A percentile compares a stretch with the other conserved stretches of the same genome.
Conservation (phyloP, 2,329 filamentous ascomycete genomes). For the Elsinoe necatrix region DNA sequence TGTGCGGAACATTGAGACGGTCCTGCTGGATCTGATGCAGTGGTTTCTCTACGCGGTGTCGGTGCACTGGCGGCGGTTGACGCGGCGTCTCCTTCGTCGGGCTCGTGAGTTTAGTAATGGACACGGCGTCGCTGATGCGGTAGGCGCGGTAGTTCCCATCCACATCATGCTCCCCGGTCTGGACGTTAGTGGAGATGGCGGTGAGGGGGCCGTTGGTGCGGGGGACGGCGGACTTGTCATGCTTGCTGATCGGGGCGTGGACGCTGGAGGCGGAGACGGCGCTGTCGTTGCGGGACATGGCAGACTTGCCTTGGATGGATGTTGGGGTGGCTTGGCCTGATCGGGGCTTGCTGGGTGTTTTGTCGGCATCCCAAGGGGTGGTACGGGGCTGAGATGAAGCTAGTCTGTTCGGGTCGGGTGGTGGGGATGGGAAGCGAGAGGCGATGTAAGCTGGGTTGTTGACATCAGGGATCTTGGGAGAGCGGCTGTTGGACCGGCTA, state of each 20-base stretch:
- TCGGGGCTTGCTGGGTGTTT: constrained; percentile 3
- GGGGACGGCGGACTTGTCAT: constrained; percentile 18
- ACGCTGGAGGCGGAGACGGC: constrained; percentile 23
- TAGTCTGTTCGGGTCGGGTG: not conserved
- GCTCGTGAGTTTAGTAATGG: not conserved
- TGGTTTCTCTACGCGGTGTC: constrained; percentile 13
- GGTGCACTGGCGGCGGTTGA: not conserved
- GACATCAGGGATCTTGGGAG: constrained; percentile 7
- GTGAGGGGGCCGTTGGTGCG: constrained; percentile 4
- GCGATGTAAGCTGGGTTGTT: constrained; percentile 14
- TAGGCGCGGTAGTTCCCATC: constrained; percentile 16
- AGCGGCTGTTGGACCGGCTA: not conserved
- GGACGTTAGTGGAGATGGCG: constrained; percentile 13
- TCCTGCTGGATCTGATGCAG: constrained; percentile 14
- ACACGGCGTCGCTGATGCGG: constrained; percentile 5
- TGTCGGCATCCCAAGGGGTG: not conserved
- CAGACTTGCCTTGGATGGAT: not conserved
- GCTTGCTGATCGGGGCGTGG: constrained; percentile 17
- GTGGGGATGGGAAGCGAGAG: constrained; percentile 1
- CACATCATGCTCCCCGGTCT: not conserved
- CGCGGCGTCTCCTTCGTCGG: not conserved
- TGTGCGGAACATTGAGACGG: not conserved
- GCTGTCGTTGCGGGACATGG: constrained; percentile 23
- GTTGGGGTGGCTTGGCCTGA: constrained; percentile 12
- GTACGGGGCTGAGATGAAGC: not conserved